Evolutionary conservation across 2,329 filamentous ascomycete genomes (phyloP), one percentile per base, ranked within the genome.

Genomic region (Emergomyces pasteurianus): DNA sequence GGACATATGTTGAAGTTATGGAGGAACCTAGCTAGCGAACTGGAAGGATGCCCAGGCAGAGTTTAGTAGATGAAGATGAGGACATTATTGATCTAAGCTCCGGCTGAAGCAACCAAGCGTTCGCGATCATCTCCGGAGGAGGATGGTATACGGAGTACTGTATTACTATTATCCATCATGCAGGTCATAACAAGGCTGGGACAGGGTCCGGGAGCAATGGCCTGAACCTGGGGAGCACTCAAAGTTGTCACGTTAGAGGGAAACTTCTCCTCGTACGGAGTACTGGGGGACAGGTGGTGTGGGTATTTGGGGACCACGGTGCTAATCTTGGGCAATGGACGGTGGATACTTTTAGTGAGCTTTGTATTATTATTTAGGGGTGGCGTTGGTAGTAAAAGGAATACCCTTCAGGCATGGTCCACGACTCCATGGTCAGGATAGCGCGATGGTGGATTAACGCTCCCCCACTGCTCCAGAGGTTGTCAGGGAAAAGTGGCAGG

Each of bases 101-200:
- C 16, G 34, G 49, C 23, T 59, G 58, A 59, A 59, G 54, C 58
- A 54, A 54, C 50, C 21, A 54, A 59, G 58, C 47, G 47, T 59
- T 54, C 28, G 58, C 26, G 47, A 59, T 59, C 58, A 59, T 54
- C 58, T 59, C 58, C 49, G 58, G 46, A 52, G 31, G 34, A 34
- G 34, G 49, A 52, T 43, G 58, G 18, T 53, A 53, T 59, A n/a
- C n/a, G n/a, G n/a, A n/a, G n/a, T n/a, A n/a, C n/a, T n/a, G n/a
- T n/a, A 59, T 54, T 54, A 59, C 52, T 59, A 59, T 54, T 54
- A 43, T 54, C 58, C 58, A 59, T 59, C 36, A 59, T 59, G 58
- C 58, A 54, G 46, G 58, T 59, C 58, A 59, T 59, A 42, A 42
- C 58, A 54, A 36, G 58, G 58, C 49, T 54, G 43, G 43, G 47